These are phyloP conservation scores for Ustilago nuda DNA, from an alignment of 1,284 basidiomycete species.

Conservation along the genomic window DNA sequence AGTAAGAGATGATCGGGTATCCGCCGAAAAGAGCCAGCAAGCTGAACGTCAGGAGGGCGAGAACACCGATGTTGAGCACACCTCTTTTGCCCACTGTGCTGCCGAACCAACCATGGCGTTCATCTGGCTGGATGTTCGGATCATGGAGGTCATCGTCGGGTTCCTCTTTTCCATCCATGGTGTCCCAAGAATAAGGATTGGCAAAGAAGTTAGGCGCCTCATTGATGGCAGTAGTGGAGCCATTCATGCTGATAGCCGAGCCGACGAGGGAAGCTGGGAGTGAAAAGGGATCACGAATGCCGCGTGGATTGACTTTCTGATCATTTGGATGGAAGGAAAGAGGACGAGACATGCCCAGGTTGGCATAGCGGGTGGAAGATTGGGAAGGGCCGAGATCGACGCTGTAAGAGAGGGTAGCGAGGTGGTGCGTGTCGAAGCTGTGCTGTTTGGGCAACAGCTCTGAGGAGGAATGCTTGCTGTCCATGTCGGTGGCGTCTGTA, in stretches of 20 bases:
- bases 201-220: constrained; percentile 30
- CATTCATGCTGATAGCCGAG: constrained; percentile 21
- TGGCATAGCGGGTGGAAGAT: constrained; percentile 18
- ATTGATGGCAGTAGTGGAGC: constrained; percentile 6
- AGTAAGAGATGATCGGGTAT: constrained; percentile 77
- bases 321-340: constrained; percentile 37
- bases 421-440: constrained; percentile 24
- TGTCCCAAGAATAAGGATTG: constrained; percentile 59
- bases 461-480: not conserved
- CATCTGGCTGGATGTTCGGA: constrained; percentile 18
- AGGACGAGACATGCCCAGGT: constrained; percentile 39
- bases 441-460: constrained; percentile 1
- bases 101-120: constrained; percentile 24
- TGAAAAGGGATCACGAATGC: constrained; percentile 34
- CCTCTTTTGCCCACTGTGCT: constrained; percentile 32
- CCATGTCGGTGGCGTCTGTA: constrained; percentile 1
- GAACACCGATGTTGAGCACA: constrained; percentile 73
- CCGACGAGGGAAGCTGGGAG: constrained; percentile 36
- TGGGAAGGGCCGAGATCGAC: constrained; percentile 19
- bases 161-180: constrained; percentile 53
- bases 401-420: constrained; percentile 28
- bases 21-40: constrained; percentile 79
- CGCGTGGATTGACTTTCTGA: constrained; percentile 45
- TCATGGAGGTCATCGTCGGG: constrained; percentile 57
- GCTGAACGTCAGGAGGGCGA: constrained; percentile 70